Evolutionary conservation across 2,329 filamentous ascomycete genomes (phyloP).

Genomic region (Pseudogymnoascus sp.): DNA sequence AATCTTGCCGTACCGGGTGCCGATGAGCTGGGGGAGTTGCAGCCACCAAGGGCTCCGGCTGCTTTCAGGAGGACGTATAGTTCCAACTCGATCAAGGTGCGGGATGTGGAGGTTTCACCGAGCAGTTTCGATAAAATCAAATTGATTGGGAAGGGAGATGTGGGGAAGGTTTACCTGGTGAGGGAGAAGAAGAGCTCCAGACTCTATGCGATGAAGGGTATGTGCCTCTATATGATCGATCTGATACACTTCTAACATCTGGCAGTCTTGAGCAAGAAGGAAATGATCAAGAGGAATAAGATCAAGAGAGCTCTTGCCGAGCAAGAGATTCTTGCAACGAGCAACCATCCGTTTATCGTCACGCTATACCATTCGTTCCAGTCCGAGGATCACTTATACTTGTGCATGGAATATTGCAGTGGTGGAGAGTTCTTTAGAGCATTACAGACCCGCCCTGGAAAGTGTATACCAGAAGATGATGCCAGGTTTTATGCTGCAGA

Average conservation of each 20-base stretch:
- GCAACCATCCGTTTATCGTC: conserved; percentile 98
- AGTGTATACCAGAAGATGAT: conserved; percentile 94
- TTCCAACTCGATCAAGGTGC: conserved; percentile 97
- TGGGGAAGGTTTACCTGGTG: conserved; percentile 96
- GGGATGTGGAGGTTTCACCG: conserved; percentile 92
- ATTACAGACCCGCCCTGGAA: conserved; percentile 90
- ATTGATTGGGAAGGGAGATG: conserved; percentile 96
- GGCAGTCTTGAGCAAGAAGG: conserved; percentile 94
- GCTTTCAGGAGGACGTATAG: conserved; percentile 94
- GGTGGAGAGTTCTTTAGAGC: conserved; percentile 98
- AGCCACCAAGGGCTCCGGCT: conserved; percentile 60
- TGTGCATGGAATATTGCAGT: conserved; percentile 99
- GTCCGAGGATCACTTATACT: conserved; percentile 94
- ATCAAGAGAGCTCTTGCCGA: conserved; percentile 97
- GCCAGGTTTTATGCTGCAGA: conserved; percentile 96
- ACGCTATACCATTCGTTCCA: conserved; percentile 99
- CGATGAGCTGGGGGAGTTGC: conserved; percentile 54
- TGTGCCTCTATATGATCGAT: conserved; percentile 25
- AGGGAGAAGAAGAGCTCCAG: conserved; percentile 95
- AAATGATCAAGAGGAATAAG: conserved; percentile 99
- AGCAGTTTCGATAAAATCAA: conserved; percentile 99
- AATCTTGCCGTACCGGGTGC: conserved; percentile 37
- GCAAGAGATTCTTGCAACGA: conserved; percentile 95
- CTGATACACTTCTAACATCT: conserved; percentile 33
- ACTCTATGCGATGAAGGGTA: conserved; percentile 98